Evolutionary conservation across 2,329 filamentous ascomycete species (phyloP), one percentile per base, ranked within the genome.

Genomic region (Cadophora luteo-olivacea): DNA sequence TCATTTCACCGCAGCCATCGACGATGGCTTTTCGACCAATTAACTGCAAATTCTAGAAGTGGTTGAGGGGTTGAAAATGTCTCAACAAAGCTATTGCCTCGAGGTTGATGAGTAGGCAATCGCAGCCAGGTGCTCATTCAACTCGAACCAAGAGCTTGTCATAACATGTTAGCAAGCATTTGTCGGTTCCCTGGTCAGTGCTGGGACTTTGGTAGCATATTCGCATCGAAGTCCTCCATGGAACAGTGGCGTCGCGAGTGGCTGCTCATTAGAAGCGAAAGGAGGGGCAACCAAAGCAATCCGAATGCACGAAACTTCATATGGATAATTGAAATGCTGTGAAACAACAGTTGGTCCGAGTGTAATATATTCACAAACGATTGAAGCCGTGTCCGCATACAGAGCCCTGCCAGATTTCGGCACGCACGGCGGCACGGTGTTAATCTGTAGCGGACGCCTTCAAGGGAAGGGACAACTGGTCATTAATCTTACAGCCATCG

Each of bases 251-350:
- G 57, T 45, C 55, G 45, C 57, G 64, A 22, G 29, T 36, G 29
- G 29, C 29, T 29, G 63, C 51, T 65, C 61, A 61, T 64, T 61
- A 60, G 64, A 65, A 55, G 64, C 49, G 57, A 69, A 66, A 68
- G 38, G 68, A 68, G 69, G 72, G 68, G 70, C 61, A 63, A 58
- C 36, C 12, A 12, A 69, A 65, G 48, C 24, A 63, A 58, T 33
- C 25, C 12, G 19, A 65, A 65, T 72, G 71, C 68, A 70, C 61
- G 67, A 65, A 67, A 68, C 61, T 71, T 75, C 67, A 72, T 73
- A 66, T 73, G 73, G 73, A 41, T 73, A 73, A 70, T 69, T 68
- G 33, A 29, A 64, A 69, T 67, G 72, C 58, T 65, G 73, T 75
- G 72, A 66, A 71, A 75, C 69, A 61, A 57, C 14, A 60, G 14